Base-by-base conservation (phyloP, 305 asterid genomes). In the Fraxinus albicans region DNA sequence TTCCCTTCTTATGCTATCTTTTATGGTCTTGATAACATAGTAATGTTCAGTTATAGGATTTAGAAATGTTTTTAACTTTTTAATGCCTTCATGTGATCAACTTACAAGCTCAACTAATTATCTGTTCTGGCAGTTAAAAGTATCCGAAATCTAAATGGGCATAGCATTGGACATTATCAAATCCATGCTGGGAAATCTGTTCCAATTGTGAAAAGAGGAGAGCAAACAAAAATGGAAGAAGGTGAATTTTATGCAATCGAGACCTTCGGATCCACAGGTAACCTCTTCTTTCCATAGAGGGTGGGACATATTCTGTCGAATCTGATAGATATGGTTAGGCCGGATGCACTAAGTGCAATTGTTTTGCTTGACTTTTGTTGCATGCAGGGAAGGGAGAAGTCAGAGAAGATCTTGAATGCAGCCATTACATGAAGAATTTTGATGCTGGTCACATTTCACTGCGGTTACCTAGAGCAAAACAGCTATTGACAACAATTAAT, bases 161-260 rank as follows among this genome's bases (percentile, higher is more conserved):
- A 96, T 86, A 96, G 98, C 83, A 91, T 96, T 77, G 98, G 97
- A 85, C 89, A 83, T 17, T 94, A 96, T 88, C 98, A 96, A 89
- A 96, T 96, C 83, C 99, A 96, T 76, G 99, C 97, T 25, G 99
- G 96, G 34, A 96, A 96, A 84, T 96, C 98, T 80, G 99, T 96
- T 85, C 99, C 99, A 12, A 96, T 92, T 55, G 98, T 96, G 31
- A 96, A 96, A 88, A 98, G 99, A 87, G 98, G 99, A 79, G 98
- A 92, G 83, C 98, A 96, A 85, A 94, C 97, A 38, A 96, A 94
- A 89, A 96, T 96, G 99, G 99, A 94, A 86, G 99, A 96, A 92
- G 98, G 99, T 79, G 99, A 96, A 86, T 91, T 93, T 85, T 96
- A 93, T 90, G 99, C 99, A 36, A 96, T 96, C 7, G 98, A 96